Evolutionary conservation across 148 eudicot species (phyloP).

Genomic region (Vaccinium macrocarpon): DNA sequence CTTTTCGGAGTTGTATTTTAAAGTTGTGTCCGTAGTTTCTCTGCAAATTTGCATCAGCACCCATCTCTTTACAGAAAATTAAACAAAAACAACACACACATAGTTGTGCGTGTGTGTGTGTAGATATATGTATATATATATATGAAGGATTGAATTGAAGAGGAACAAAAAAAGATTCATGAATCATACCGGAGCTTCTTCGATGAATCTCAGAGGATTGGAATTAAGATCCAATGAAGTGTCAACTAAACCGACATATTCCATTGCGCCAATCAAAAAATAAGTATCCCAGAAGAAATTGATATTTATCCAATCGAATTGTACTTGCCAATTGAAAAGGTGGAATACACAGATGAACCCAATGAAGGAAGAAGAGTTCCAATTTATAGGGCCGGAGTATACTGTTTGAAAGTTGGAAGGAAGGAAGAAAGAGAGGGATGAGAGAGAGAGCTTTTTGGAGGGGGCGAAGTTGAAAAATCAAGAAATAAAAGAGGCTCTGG

Average conservation of each 20-base stretch:
- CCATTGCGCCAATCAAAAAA: constrained; percentile 36
- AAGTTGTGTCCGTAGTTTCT: no score
- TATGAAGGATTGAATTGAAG: background rate
- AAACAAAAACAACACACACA: no score
- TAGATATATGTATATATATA: no score
- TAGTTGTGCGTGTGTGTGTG: no score
- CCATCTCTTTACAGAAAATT: no score
- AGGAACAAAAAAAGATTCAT: background rate
- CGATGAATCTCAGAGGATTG: constrained; percentile 43
- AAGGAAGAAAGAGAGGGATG: background rate
- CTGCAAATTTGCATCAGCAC: no score
- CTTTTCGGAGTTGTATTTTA: no score
- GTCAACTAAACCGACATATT: constrained; percentile 52
- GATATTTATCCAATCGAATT: background rate
- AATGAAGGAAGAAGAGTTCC: background rate
- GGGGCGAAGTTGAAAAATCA: background rate
- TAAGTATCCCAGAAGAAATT: background rate
- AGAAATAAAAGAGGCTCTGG: background rate
- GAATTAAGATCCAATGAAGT: constrained; percentile 63
- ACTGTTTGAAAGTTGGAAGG: background rate
- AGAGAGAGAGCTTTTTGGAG: background rate
- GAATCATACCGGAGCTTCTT: constrained; percentile 36
- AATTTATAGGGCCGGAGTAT: background rate
- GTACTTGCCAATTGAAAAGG: background rate
- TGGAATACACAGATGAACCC: background rate